Conservation (phyloP, 2,329 filamentous ascomycete genomes). For the Phoma sp. region DNA sequence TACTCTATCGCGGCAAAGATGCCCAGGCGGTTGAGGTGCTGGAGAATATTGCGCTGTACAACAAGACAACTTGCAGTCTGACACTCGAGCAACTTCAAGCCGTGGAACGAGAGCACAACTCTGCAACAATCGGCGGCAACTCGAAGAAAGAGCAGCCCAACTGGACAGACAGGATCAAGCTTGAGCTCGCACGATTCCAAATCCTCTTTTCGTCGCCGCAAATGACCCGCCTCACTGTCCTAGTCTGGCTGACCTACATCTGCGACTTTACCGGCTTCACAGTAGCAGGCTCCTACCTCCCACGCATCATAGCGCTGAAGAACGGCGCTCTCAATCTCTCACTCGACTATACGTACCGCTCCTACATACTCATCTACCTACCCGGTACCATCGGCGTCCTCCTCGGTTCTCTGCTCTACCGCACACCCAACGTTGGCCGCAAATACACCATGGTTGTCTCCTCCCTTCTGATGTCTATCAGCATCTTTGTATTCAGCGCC, state of each 20-base stretch:
- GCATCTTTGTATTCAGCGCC: slow-evolving; percentile 54
- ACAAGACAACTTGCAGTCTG: slow-evolving; percentile 45
- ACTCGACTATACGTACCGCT: slow-evolving; percentile 58
- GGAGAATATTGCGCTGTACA: slow-evolving; percentile 53
- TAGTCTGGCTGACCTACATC: slow-evolving; percentile 60
- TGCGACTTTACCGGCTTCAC: slow-evolving; percentile 60
- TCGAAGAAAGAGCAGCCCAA: slow-evolving; percentile 39
- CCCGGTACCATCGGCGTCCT: slow-evolving; percentile 61
- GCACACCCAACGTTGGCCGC: slow-evolving; percentile 52
- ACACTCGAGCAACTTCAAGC: slow-evolving; percentile 46
- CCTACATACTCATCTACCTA: slow-evolving; percentile 62
- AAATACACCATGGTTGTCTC: slow-evolving; percentile 56
- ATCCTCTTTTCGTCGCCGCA: slow-evolving; percentile 53
- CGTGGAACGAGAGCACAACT: slow-evolving; percentile 41
- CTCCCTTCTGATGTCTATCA: slow-evolving; percentile 51
- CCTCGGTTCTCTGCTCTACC: slow-evolving; percentile 56
- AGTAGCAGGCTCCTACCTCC: slow-evolving; percentile 57
- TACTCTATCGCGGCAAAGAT: slow-evolving; percentile 61
- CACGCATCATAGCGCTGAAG: slow-evolving; percentile 59
- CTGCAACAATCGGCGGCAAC: slow-evolving; percentile 36
- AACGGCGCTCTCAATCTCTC: slow-evolving; percentile 55
- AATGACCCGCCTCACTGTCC: slow-evolving; percentile 54
- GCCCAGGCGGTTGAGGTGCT: slow-evolving; percentile 57
- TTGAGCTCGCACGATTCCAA: slow-evolving; percentile 53
- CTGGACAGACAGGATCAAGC: slow-evolving; percentile 43